These are phyloP conservation scores for Paramecium pentaurelia DNA, from an alignment of 73 alveolate species.

Conservation along the genomic window DNA sequence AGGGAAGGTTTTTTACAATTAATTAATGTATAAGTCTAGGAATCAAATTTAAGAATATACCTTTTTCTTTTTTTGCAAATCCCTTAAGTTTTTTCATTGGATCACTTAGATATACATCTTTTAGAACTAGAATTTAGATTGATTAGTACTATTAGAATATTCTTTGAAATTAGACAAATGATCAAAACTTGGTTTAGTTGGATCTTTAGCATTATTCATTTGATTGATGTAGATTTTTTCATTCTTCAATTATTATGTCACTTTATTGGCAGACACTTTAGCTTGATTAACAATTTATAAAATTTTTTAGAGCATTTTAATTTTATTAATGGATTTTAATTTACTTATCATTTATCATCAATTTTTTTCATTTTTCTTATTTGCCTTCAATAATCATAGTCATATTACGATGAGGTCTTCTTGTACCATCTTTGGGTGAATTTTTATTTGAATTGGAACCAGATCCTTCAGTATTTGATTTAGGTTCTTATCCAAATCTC, in stretches of 20 bases:
- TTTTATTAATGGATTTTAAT: neutral
- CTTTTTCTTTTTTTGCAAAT: neutral
- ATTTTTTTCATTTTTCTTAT: neutral
- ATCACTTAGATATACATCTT: neutral
- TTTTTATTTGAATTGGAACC: neutral
- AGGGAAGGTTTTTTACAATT: neutral
- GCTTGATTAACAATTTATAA: conserved; percentile 11
- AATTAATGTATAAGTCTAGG: neutral
- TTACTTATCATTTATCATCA: neutral
- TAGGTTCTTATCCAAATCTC: neutral
- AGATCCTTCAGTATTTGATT: neutral
- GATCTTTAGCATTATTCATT: neutral
- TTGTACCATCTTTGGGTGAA: neutral
- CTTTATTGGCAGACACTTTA: neutral
- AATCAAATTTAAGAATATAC: neutral
- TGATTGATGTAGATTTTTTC: neutral
- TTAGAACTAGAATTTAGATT: neutral
- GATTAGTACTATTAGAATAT: neutral
- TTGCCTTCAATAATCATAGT: neutral
- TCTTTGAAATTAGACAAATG: conserved; percentile 6
- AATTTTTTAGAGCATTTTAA: neutral
- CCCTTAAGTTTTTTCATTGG: neutral
- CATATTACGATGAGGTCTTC: neutral
- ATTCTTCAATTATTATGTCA: neutral
- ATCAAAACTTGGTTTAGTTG: neutral